Evolutionary conservation across 2,329 filamentous ascomycete species (phyloP), one percentile per base, ranked within the genome.

Genomic region (Amylocarpus encephaloides): DNA sequence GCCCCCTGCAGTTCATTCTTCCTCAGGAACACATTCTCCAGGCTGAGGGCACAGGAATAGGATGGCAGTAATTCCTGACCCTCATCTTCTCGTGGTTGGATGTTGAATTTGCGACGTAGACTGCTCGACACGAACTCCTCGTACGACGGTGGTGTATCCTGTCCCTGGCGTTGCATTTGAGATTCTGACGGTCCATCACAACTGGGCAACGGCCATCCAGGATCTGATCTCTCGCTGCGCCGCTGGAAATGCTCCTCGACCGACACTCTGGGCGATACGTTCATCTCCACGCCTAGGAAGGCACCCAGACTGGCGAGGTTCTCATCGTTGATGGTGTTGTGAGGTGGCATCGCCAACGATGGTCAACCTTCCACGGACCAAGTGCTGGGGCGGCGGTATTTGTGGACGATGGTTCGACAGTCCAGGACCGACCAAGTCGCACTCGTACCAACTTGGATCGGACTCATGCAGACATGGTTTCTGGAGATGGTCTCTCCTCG

Each of bases 1-100:
- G 82, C 79, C 1, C 82, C 76, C 53, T 80, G 75, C 49, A 86
- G 75, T 66, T 88, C 83, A 69, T 81, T 77, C 68, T 85, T 86
- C 62, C 76, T 76, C 57, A 73, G 69, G 60, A 83, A 82, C 5
- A 82, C 70, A 22, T 73, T 77, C 62, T 81, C 75, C 43, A 79
- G 66, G 48, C 71, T 69, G 48, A 83, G 73, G 60, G 72, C 74
- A 59, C 73, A 79, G 43, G 76, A 76, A 63, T 84, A 84, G 19
- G 64, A 59, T n/a, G 80, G 80, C 33, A 82, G 67, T 29, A 64
- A 60, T 56, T 80, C 77, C 34, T 68, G 63, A 47, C 68, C 67
- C 54, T 71, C 66, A 45, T 67, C 64, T 40, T 66, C 63, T 41
- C 66, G 53, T 1, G 68, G 68, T 44, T 65, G 60, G 35, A 70